phyloP scores from a whole-genome alignment of 2,329 filamentous ascomycete genomes.

The Fusarium marasasianum region DNA sequence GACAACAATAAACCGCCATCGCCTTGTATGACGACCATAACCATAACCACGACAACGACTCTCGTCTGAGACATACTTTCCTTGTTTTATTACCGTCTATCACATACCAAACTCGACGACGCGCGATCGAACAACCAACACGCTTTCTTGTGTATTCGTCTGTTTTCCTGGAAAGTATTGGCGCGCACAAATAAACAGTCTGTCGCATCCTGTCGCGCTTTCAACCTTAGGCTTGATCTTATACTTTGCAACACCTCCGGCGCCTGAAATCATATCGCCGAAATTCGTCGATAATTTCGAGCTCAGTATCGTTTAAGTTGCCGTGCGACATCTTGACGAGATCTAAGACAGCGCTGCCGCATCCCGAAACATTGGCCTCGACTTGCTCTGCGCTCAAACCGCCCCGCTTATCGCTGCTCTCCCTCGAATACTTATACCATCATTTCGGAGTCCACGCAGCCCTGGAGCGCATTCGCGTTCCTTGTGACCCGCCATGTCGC shows the following conservation, averaged over 20 bases:
- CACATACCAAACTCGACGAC: conserved; percentile 13
- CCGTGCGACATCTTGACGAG: conserved; percentile 17
- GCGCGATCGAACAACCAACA: conserved; percentile 1
- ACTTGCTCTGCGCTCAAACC: conserved; percentile 23
- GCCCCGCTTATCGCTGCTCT: conserved; percentile 2
- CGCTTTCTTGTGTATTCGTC: conserved; percentile 20
- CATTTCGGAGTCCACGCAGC: conserved; percentile 12
- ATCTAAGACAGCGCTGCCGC: conserved; percentile 40
- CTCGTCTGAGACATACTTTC: conserved; percentile 9
- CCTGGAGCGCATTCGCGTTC: conserved; percentile 34
- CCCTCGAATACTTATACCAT: conserved; percentile 25
- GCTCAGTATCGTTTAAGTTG: conserved; percentile 2
- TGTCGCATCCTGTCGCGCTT: conserved; percentile 17
- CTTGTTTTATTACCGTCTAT: conserved; percentile 1
- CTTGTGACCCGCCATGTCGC: conserved; percentile 52
- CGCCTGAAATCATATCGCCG: conserved; percentile 2
- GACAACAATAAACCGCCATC: conserved; percentile 22
- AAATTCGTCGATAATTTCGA: conserved; percentile 8
- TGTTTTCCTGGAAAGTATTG: conserved; percentile 11
- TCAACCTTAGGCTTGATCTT: neutral
- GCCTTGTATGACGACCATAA: conserved; percentile 15
- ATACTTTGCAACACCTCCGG: neutral
- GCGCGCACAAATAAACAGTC: conserved; percentile 16
- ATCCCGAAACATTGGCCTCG: conserved; percentile 36
- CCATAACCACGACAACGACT: conserved; percentile 16